Evolutionary conservation across 169 alveolate genomes (phyloP), one percentile per base, ranked within the genome.

Genomic region (Cryptosporidium felis): DNA sequence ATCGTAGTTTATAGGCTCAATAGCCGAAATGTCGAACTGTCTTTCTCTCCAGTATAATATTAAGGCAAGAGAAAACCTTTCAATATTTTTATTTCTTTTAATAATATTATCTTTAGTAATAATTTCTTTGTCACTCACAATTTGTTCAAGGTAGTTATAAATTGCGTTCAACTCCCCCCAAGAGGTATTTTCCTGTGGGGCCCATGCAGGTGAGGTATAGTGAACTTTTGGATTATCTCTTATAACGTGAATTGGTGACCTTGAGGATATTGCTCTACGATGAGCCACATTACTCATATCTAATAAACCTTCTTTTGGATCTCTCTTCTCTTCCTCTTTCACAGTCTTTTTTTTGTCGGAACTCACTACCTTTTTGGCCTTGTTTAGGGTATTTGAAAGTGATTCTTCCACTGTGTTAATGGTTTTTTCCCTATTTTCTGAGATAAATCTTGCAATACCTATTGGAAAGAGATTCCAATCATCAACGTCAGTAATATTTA

Each of bases 381-480:
- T 74, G 42, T 49, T 74, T 1, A 74, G 21, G 16, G 85, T 51
- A 28, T 51, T 56, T 12, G 67, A 74, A 38, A 56, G n/a, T 0
- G 46, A 36, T 21, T 74, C 85, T 41, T 74, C 85, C 28, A 74
- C 65, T 38, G 14, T 28, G 56, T 53, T 49, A 21, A 74, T 56
- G 2, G 40, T 56, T 49, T 74, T 74, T 23, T 74, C 85, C 8
- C 67, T 74, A 38, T 74, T 74, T 40, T 74, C 67, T 12, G 67
- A 36, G 21, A 74, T 74, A 21, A 38, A 18, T 53, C 81, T 18
- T 16, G 46, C 58, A 12, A 30, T 18, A 38, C 74, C 85, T 14
- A 74, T 3, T 32, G 85, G 85, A 74, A 53, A 74, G 36, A 74
- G 12, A 74, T 74, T 74, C 85, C 85, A 74, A 34, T 28, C 21